Conservation (phyloP, 2,329 filamentous ascomycete species). For the Pseudocercospora musae region DNA sequence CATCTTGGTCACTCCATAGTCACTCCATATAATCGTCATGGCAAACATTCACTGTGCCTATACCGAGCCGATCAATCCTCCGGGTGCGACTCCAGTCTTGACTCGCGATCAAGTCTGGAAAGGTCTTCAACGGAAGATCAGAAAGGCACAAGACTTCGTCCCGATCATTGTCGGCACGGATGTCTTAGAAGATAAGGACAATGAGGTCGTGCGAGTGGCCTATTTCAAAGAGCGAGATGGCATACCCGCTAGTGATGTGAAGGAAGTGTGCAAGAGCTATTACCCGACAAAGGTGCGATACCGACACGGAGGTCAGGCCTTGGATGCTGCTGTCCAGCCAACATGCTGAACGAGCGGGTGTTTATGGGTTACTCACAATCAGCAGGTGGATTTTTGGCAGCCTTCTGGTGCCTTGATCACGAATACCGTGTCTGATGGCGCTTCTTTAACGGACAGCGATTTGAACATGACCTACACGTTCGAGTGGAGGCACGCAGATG, state of each 20-base stretch:
- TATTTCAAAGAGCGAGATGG: slow-evolving; percentile 38
- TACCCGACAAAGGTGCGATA: slow-evolving; percentile 40
- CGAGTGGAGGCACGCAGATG: slow-evolving; percentile 39
- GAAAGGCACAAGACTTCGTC: slow-evolving; percentile 46
- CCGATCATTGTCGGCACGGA: slow-evolving; percentile 42
- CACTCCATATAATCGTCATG: neutral
- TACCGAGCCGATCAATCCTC: slow-evolving; percentile 46
- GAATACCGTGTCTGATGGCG: slow-evolving; percentile 44
- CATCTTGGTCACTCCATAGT: neutral
- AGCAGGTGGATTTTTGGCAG: slow-evolving; percentile 48
- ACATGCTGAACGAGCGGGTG: neutral
- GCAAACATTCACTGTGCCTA: slow-evolving; percentile 39
- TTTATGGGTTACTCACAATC: neutral
- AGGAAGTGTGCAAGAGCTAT: slow-evolving; percentile 40
- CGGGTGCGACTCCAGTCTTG: slow-evolving; percentile 37
- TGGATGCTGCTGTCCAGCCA: neutral
- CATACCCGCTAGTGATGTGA: slow-evolving; percentile 31
- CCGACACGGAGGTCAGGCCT: neutral
- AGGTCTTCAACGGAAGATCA: slow-evolving; percentile 47
- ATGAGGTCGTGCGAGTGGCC: slow-evolving; percentile 37
- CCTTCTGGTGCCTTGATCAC: slow-evolving; percentile 43
- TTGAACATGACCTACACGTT: slow-evolving; percentile 49
- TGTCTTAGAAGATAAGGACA: slow-evolving; percentile 40
- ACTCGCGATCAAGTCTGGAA: slow-evolving; percentile 40
- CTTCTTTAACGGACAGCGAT: slow-evolving; percentile 34